Conservation (phyloP, 2,329 filamentous ascomycete genomes). For the Diaporthe vaccinii region DNA sequence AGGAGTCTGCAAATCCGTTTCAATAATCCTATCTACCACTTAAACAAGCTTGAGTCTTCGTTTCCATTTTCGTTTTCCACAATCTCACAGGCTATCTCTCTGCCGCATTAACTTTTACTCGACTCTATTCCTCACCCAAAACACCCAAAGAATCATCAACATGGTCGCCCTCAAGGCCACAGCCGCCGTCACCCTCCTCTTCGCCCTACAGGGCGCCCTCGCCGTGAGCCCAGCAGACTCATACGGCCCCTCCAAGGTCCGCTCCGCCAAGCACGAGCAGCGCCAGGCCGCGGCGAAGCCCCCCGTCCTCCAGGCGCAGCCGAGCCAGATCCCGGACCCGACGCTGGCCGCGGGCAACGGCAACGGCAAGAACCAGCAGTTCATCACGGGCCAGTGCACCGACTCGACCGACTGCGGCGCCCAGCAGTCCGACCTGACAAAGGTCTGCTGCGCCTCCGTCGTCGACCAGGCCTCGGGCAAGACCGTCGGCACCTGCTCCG, state of each 20-base stretch:
- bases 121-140: not conserved
- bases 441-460: slow-evolving; percentile 36
- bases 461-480: slow-evolving; percentile 5
- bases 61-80: slow-evolving; percentile 17
- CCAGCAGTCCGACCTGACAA: slow-evolving; percentile 22
- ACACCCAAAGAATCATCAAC: not conserved
- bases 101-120: not conserved
- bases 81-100: not conserved
- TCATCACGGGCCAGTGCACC: slow-evolving; percentile 33
- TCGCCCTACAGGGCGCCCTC: slow-evolving; percentile 28
- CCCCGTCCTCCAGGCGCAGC: slow-evolving; percentile 26
- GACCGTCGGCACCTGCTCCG: slow-evolving; percentile 33
- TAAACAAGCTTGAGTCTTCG: slow-evolving; percentile 3
- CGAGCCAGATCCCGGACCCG: slow-evolving; percentile 24
- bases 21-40: slow-evolving; percentile 6
- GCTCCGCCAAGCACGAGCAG: slow-evolving; percentile 29
- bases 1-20: slow-evolving; percentile 39
- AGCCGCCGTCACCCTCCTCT: slow-evolving; percentile 22
- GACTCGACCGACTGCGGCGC: slow-evolving; percentile 32
- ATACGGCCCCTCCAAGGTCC: not conserved
- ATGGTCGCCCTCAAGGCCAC: slow-evolving; percentile 25
- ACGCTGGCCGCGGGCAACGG: slow-evolving; percentile 2
- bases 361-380: slow-evolving; percentile 33
- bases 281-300: slow-evolving; percentile 32
- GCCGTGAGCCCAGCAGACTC: slow-evolving; percentile 21